These are phyloP conservation scores for Salix dunnii DNA, from an alignment of 345 rosid genomes.

Conservation along the genomic window DNA sequence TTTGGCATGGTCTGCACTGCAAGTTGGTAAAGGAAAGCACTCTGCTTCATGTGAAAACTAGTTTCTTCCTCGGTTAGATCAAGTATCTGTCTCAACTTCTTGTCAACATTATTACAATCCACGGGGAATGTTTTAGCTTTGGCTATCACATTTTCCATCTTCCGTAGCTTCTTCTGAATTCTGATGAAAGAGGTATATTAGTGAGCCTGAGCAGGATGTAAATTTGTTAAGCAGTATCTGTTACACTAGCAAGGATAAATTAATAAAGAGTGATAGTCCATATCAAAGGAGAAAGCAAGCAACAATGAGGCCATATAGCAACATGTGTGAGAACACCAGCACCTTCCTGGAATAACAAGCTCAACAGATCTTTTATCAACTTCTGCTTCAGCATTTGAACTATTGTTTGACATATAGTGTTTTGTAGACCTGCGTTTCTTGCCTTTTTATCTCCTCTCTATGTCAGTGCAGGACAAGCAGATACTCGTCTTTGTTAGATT, in stretches of 20 bases:
- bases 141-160: constrained; percentile 63
- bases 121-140: constrained; percentile 65
- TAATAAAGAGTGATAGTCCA: neutral
- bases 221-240: neutral
- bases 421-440: too few relatives aligned
- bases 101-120: constrained; percentile 87
- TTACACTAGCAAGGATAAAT: neutral
- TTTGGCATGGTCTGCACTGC: constrained; percentile 35
- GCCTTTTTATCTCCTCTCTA: too few relatives aligned
- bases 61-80: constrained; percentile 93
- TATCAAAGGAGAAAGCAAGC: neutral
- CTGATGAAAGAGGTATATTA: constrained; percentile 39
- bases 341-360: neutral
- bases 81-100: constrained; percentile 83
- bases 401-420: neutral
- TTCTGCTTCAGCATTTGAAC: neutral
- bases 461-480: neutral
- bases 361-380: neutral
- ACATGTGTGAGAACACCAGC: neutral
- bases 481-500: neutral
- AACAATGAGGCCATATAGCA: neutral
- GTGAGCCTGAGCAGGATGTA: neutral
- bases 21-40: constrained; percentile 55
- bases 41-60: constrained; percentile 76
- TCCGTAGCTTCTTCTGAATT: constrained; percentile 59